phyloP scores from a whole-genome alignment of 768 basidiomycete genomes.

The Dentipellis sp. region DNA sequence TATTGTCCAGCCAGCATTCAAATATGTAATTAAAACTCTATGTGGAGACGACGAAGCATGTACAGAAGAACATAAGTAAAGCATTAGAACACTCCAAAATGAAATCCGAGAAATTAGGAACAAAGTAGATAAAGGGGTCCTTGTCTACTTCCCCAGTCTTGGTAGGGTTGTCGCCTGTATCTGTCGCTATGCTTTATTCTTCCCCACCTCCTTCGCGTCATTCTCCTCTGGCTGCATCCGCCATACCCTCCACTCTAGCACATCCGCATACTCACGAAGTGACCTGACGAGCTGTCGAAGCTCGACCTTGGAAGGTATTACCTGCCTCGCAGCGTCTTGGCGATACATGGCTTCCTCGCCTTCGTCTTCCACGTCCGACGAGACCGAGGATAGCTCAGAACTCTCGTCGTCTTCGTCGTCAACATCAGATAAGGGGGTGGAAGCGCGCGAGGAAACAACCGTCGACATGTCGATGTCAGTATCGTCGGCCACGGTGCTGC shows the following conservation, averaged over 20 bases:
- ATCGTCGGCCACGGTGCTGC: not conserved
- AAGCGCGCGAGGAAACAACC: slow-evolving; percentile 5
- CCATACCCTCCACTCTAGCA: slow-evolving; percentile 49
- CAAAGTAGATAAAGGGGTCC: not conserved
- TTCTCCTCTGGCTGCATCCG: slow-evolving; percentile 22
- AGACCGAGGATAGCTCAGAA: slow-evolving; percentile 9
- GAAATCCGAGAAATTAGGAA: not conserved
- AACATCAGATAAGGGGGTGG: slow-evolving; percentile 16
- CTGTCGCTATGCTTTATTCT: not conserved
- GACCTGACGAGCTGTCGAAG: slow-evolving; percentile 39
- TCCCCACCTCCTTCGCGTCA: slow-evolving; percentile 1
- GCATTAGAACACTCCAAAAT: not conserved
- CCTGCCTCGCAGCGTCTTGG: slow-evolving; percentile 7
- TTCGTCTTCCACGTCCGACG: slow-evolving; percentile 13
- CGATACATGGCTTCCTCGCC: slow-evolving; percentile 8
- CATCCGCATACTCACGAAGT: slow-evolving; percentile 48
- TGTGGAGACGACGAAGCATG: not conserved
- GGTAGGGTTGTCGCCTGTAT: slow-evolving; percentile 4
- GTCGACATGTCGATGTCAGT: slow-evolving; percentile 3
- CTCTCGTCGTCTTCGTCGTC: slow-evolving; percentile 6
- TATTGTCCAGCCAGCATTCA: slow-evolving; percentile 28
- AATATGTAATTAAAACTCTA: slow-evolving; percentile 1
- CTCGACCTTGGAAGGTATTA: slow-evolving; percentile 22
- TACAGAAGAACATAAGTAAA: not conserved
- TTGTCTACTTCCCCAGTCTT: not conserved